Evolutionary conservation across 1,139 yeast genomes (phyloP).

Genomic region (Candida sp.): DNA sequence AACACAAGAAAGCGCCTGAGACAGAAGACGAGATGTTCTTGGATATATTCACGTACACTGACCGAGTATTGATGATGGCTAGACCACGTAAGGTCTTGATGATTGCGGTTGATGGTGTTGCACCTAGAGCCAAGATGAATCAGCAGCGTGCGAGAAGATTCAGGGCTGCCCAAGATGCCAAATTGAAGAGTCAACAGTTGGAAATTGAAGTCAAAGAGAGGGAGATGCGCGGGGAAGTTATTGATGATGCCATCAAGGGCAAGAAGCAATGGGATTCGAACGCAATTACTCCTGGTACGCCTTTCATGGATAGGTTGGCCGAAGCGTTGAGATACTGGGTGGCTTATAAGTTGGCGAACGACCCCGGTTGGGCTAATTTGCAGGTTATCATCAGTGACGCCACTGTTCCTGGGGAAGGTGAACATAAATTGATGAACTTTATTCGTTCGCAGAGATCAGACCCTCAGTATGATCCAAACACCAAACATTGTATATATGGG

Average conservation of each 20-base stretch:
- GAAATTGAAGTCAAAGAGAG: conserved; percentile 54
- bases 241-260: conserved; percentile 65
- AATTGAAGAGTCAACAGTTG: conserved; percentile 55
- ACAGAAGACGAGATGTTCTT: conserved; percentile 96
- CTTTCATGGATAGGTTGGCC: conserved; percentile 92
- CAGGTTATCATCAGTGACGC: conserved; percentile 93
- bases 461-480: conserved; percentile 86
- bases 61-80: conserved; percentile 90
- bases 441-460: conserved; percentile 87
- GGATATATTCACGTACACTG: conserved; percentile 89
- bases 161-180: conserved; percentile 93
- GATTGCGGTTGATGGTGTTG: conserved; percentile 99
- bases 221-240: conserved; percentile 64
- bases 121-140: conserved; percentile 99
- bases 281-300: conserved; percentile 99
- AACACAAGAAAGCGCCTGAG: conserved; percentile 90
- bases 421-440: conserved; percentile 96
- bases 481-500: conserved; percentile 94
- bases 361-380: conserved; percentile 88
- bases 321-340: conserved; percentile 87
- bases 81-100: conserved; percentile 90
- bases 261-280: conserved; percentile 84
- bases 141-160: conserved; percentile 97
- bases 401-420: conserved; percentile 99
- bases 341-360: conserved; percentile 82